Evolutionary conservation across 2,329 filamentous ascomycete species (phyloP).

Genomic region (Aspergillus clavatus): DNA sequence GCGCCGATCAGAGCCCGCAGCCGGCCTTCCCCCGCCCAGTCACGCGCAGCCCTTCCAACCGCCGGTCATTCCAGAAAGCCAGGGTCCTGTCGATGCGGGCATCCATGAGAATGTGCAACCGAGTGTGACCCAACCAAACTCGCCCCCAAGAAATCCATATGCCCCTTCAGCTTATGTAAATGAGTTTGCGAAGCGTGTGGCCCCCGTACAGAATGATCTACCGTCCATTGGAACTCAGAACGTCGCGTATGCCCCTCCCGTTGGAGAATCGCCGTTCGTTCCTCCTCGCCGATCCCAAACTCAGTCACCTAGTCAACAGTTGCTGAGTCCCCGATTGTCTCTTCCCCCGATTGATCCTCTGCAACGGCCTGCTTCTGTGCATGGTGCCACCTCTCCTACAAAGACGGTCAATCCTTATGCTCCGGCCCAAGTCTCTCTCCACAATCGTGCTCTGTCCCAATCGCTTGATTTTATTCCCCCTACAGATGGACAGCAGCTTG

Average conservation of each 20-base stretch:
- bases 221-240: constrained; percentile 9
- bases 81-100: constrained; percentile 5
- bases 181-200: constrained; percentile 29
- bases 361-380: constrained; percentile 52
- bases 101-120: constrained; percentile 4
- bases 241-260: constrained; percentile 20
- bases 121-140: constrained; percentile 16
- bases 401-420: constrained; percentile 35
- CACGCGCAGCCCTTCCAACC: constrained; percentile 11
- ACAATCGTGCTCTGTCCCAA: constrained; percentile 43
- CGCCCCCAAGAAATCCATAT: constrained; percentile 28
- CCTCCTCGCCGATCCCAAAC: constrained; percentile 51
- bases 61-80: constrained; percentile 15
- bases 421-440: constrained; percentile 28
- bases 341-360: constrained; percentile 43
- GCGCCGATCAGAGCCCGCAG: constrained; percentile 23
- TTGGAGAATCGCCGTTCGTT: constrained; percentile 26
- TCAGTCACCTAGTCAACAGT: constrained; percentile 54
- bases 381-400: constrained; percentile 42
- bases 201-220: constrained; percentile 15
- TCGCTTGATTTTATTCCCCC: constrained; percentile 54
- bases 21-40: constrained; percentile 18
- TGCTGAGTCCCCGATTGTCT: constrained; percentile 45
- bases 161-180: constrained; percentile 30
- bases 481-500: constrained; percentile 54